Evolutionary conservation across 139 green algal genomes (phyloP), one percentile per base, ranked within the genome.

Genomic region (Tetraselmis striata): DNA sequence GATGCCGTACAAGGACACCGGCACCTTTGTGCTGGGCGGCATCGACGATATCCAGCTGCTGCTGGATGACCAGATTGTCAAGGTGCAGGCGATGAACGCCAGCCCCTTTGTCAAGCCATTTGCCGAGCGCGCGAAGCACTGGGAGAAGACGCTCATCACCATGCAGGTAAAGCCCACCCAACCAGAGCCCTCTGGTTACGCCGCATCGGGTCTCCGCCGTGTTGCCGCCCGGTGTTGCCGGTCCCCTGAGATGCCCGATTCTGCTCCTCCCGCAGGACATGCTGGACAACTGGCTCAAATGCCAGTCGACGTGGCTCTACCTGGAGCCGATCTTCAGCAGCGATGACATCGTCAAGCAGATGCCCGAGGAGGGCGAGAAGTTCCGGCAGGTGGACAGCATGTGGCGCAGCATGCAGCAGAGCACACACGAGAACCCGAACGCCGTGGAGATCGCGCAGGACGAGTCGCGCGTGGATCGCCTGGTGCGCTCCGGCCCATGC

Each of bases 291-390:
- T 94, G 90, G 90, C 83, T 94, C 30, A 87, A 85, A 27, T 92
- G 89, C 83, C 89, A 90, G 82, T 31, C 75, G 28, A 92, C 91
- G 77, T 94, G 89, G 90, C 84, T 93, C 79, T 94, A 94, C 88
- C 83, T 94, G 85, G 87, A 94, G 83, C 90, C 90, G 74, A 94
- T 94, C 82, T 94, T 94, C 79, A 83, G 84, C 1, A 84, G 84
- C 1, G 87, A 92, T 76, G 90, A 94, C 77, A 94, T 94, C 76
- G 89, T 93, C 83, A 91, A 92, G 86, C 90, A 94, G 84, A 94
- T 94, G 77, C 90, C 90, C 0, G 31, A 79, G 26, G 90, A 94
- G 84, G 90, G 90, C 18, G 76, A 79, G 31, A 90, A 89, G 22
- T 94, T 94, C 88, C 76, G 84, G 59, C 82, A 90, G 82, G 87